A percentile compares a stretch with the other conserved stretches of the same genome.
Evolutionary conservation across 108 stramenopile species (phyloP).

Genomic region (Skeletonema potamos): DNA sequence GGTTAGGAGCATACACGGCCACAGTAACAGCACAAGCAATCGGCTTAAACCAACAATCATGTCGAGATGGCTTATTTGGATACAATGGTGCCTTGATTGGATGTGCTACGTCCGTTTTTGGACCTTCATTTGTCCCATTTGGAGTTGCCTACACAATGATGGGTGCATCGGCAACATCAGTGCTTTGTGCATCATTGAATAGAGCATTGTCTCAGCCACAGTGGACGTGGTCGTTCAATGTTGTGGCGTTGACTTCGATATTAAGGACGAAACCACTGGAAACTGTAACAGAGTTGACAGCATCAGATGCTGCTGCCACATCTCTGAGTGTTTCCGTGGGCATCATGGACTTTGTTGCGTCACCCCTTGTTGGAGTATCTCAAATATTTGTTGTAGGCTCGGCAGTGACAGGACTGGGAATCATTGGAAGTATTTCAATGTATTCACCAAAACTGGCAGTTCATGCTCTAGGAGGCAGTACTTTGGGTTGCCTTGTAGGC

Average conservation of each 20-base stretch:
- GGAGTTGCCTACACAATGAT: conserved; percentile 36
- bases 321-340: conserved; percentile 1
- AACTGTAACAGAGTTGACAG: not conserved
- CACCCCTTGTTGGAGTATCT: conserved; percentile 72
- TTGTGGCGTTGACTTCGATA: conserved; percentile 63
- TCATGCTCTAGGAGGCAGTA: conserved; percentile 63
- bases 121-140: conserved; percentile 34
- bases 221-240: conserved; percentile 83
- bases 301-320: not conserved
- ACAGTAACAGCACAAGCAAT: conserved; percentile 39
- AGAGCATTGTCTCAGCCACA: conserved; percentile 58
- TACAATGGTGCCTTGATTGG: conserved; percentile 87
- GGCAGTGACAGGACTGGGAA: conserved; percentile 52
- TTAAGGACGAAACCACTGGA: conserved; percentile 56
- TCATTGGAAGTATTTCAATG: conserved; percentile 35
- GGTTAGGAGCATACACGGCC: conserved; percentile 56
- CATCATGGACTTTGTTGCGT: conserved; percentile 6
- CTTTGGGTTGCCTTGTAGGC: conserved; percentile 47
- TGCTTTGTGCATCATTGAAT: conserved; percentile 60
- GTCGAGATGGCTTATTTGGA: conserved; percentile 60
- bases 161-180: conserved; percentile 61
- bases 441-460: conserved; percentile 65
- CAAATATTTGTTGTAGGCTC: conserved; percentile 87
- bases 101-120: conserved; percentile 79
- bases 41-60: conserved; percentile 46